A percentile compares a stretch with the other conserved stretches of the same genome.
These are phyloP conservation scores for Russula sp. DNA, from an alignment of 768 basidiomycete species.

Conservation along the genomic window DNA sequence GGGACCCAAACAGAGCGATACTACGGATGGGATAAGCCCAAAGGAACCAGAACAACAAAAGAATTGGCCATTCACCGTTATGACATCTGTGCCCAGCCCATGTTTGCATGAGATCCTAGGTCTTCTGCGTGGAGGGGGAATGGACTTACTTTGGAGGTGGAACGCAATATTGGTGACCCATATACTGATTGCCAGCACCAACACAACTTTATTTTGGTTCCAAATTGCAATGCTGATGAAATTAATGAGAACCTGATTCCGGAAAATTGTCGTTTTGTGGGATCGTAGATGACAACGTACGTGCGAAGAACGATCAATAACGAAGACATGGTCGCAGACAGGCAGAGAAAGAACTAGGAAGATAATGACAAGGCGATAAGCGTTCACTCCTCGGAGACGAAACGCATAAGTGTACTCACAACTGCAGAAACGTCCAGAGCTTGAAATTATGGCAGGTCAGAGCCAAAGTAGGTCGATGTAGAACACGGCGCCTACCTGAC, in stretches of 20 bases:
- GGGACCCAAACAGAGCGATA: not conserved
- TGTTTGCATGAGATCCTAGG: not conserved
- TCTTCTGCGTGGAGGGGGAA: not conserved
- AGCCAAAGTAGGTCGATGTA: not conserved
- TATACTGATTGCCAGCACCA: not conserved
- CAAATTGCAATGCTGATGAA: slow-evolving; percentile 8
- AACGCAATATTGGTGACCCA: not conserved
- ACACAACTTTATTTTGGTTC: not conserved
- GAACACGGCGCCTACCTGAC: not conserved
- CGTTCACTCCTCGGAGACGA: not conserved
- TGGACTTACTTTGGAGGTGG: slow-evolving; percentile 4
- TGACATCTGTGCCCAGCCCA: not conserved
- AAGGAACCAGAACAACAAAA: not conserved
- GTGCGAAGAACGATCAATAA: slow-evolving; percentile 11
- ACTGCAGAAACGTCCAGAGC: not conserved
- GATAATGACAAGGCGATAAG: not conserved
- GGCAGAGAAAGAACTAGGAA: not conserved
- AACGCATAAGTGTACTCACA: not conserved
- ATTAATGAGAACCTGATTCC: not conserved
- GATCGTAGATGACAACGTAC: not conserved
- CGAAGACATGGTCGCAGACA: not conserved
- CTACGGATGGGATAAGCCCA: slow-evolving; percentile 2
- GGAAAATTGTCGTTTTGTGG: not conserved
- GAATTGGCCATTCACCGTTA: not conserved
- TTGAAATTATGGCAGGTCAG: not conserved